Percentiles rank a stretch among this genome's conserved stretches.
Evolutionary conservation across 75 land plant species (phyloP).

Genomic region (Picea sitchensis): DNA sequence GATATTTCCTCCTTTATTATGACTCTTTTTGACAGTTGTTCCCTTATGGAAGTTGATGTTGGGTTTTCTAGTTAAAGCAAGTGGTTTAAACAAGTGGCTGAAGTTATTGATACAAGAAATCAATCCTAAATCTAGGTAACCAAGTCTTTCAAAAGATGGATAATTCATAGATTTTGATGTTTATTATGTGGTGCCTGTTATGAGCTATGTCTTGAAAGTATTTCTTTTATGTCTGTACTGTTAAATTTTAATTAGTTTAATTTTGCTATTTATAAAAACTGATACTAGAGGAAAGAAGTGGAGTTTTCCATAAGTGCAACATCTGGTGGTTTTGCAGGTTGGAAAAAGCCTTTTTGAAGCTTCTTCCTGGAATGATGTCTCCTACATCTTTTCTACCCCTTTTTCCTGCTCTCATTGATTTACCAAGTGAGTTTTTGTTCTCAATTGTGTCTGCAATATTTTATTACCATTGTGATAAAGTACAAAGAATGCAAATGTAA

Average conservation of each 20-base stretch:
- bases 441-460: neutral
- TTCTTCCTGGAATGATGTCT: slow-evolving; percentile 77
- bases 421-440: slow-evolving; percentile 72
- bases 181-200: neutral
- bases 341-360: slow-evolving; percentile 57
- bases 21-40: neutral
- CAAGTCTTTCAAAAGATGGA: neutral
- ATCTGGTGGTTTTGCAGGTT: slow-evolving; percentile 42
- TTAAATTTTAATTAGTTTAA: neutral
- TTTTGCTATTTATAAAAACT: neutral
- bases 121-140: neutral
- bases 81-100: neutral
- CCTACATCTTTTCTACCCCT: slow-evolving; percentile 85
- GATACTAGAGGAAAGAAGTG: neutral
- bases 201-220: neutral
- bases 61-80: neutral
- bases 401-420: slow-evolving; percentile 80
- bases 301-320: neutral
- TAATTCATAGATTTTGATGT: neutral
- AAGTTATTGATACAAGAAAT: neutral
- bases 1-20: neutral
- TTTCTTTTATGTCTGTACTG: neutral
- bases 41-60: neutral
- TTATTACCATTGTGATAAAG: neutral
- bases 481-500: neutral